These are phyloP conservation scores for Gaeumannomyces tritici DNA, from an alignment of 2,329 filamentous ascomycete genomes.

Conservation along the genomic window DNA sequence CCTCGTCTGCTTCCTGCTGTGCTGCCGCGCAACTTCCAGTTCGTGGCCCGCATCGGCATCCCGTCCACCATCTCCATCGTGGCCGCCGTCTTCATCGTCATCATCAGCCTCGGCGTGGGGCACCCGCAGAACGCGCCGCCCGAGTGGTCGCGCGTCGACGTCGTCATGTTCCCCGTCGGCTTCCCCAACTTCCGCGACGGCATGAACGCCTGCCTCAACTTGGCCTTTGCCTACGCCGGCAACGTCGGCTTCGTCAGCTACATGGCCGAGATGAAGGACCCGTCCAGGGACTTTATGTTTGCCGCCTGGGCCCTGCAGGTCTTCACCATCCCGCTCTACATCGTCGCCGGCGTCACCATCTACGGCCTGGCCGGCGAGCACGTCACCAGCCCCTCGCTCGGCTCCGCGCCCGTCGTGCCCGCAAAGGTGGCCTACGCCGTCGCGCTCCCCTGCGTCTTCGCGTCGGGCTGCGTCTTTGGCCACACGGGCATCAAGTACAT, in stretches of 20 bases:
- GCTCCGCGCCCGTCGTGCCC: background rate
- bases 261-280: slow-evolving; percentile 4
- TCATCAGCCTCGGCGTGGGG: background rate
- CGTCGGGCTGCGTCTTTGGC: background rate
- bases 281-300: background rate
- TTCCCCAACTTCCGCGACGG: background rate
- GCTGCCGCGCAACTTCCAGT: background rate
- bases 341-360: slow-evolving; percentile 2
- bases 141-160: background rate
- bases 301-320: background rate
- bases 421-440: slow-evolving; percentile 1
- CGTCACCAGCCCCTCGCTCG: slow-evolving; percentile 1
- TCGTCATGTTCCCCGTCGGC: background rate
- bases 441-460: slow-evolving; percentile 1
- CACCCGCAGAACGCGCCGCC: background rate
- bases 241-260: slow-evolving; percentile 4
- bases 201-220: slow-evolving; percentile 2
- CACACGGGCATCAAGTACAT: slow-evolving; percentile 4
- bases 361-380: background rate
- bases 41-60: slow-evolving; percentile 1
- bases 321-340: background rate
- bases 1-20: background rate
- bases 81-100: slow-evolving; percentile 2
- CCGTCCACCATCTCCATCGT: slow-evolving; percentile 2
- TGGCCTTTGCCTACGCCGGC: slow-evolving; percentile 1